A percentile compares a stretch with the other conserved stretches of the same genome.
Evolutionary conservation across 2,329 filamentous ascomycete genomes (phyloP).

Genomic region (Leptographium radiaticola): DNA sequence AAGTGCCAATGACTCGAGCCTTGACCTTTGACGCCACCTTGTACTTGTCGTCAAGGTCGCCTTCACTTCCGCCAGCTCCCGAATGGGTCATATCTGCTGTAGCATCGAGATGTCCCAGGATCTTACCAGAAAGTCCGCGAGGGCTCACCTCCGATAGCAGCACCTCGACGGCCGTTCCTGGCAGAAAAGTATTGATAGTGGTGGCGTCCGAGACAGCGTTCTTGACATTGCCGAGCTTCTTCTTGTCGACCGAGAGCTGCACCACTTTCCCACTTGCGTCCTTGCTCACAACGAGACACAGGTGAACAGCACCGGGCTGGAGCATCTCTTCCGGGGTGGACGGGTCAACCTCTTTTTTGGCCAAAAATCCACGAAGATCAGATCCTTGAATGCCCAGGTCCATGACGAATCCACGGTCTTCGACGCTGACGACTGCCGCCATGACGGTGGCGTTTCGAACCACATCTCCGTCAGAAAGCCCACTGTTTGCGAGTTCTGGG

Average conservation of each 20-base stretch:
- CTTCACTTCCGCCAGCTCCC: constrained; percentile 54
- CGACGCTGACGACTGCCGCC: constrained; percentile 79
- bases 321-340: constrained; percentile 48
- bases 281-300: constrained; percentile 69
- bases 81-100: constrained; percentile 88
- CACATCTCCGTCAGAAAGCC: constrained; percentile 59
- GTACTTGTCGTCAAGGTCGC: constrained; percentile 63
- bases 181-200: constrained; percentile 79
- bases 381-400: constrained; percentile 64
- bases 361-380: constrained; percentile 67
- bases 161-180: constrained; percentile 80
- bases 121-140: constrained; percentile 73
- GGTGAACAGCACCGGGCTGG: constrained; percentile 70
- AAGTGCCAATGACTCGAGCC: constrained; percentile 77
- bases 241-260: constrained; percentile 66
- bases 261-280: constrained; percentile 69
- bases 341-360: constrained; percentile 66
- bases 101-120: constrained; percentile 82
- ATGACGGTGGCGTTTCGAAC: constrained; percentile 69
- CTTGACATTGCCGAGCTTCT: constrained; percentile 53
- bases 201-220: constrained; percentile 62
- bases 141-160: constrained; percentile 63
- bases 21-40: constrained; percentile 76
- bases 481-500: constrained; percentile 65
- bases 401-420: constrained; percentile 93